phyloP scores from a whole-genome alignment of 1,284 basidiomycete species.

The Uromyces viciae-fabae region DNA sequence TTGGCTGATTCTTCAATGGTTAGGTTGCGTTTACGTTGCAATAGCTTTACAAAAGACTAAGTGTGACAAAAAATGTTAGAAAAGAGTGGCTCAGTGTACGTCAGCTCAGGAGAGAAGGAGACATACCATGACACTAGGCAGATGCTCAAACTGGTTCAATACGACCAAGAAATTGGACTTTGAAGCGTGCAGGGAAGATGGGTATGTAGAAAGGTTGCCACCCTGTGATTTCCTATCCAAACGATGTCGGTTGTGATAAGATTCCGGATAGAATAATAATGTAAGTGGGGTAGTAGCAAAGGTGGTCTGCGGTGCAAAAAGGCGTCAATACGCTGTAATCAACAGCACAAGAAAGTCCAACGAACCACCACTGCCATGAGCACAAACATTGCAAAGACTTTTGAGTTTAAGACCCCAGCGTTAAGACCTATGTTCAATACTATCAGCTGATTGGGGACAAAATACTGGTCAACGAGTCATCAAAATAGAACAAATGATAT shows the following conservation, averaged over 20 bases:
- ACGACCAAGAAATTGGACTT: conserved; percentile 72
- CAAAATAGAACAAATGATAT: conserved; percentile 54
- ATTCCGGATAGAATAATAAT: conserved; percentile 54
- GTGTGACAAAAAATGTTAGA: neutral
- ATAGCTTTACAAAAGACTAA: conserved; percentile 37
- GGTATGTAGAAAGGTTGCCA: neutral
- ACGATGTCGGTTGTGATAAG: conserved; percentile 55
- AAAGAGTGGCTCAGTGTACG: neutral
- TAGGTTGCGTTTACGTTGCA: no score
- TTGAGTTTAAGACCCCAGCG: conserved; percentile 70
- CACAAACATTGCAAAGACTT: conserved; percentile 78
- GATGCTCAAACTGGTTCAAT: conserved; percentile 83
- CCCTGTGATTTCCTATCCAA: neutral
- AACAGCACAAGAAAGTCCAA: neutral
- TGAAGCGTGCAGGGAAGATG: neutral
- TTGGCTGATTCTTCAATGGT: no score
- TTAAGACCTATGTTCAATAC: conserved; percentile 84
- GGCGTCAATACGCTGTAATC: neutral
- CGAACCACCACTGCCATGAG: conserved; percentile 76
- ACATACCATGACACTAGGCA: conserved; percentile 62
- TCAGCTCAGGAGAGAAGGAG: neutral
- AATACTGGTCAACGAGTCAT: conserved; percentile 57
- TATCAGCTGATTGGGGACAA: conserved; percentile 62
- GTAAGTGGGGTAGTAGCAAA: conserved; percentile 57
- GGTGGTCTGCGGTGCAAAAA: no score